Evolutionary conservation across 1,284 basidiomycete genomes (phyloP), one percentile per base, ranked within the genome.

Genomic region (Calocybe gambosa): DNA sequence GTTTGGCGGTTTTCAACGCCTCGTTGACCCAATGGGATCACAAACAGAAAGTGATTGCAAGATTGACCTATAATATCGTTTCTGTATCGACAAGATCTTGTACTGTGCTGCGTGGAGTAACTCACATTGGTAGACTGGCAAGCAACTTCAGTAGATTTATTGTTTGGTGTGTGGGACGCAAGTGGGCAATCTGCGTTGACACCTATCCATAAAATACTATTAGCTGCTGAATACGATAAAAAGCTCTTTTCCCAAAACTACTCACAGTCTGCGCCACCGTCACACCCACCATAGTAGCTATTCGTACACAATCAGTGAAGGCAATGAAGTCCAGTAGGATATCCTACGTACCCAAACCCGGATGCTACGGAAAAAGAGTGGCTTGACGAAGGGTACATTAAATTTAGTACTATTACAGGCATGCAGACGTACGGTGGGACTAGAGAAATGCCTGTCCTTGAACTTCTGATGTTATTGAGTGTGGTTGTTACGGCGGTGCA

Each of bases 401-500:
- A 33, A 23, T 13, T 3, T 12, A 36, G 18, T 25, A 39, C 7
- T 6, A 5, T 26, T 9, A 6, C 25, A 18, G 23, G 42, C 1
- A 38, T 16, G 9, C 8, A 8, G n/a, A 55, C 69, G 42, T 49
- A 73, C 69, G 68, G 65, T 16, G 64, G 56, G 42, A 74, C 73
- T 13, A 75, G 59, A 5, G 70, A 68, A 25, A 75, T 64, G 53
- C 74, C 73, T 12, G 63, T 62, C 52, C 68, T 71, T 3, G 70
- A 72, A 1, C 69, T 69, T 26, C 60, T 57, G 7, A 68, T 67
- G 54, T 74, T 74, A 7, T 45, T 37, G 23, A 75, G 60, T 10
- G 68, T 73, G 5, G 62, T 65, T 53, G 74, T 71, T 23, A 74
- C 55, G 29, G 67, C 57, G 0, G 66, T 69, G 52, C 73, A 75